These are phyloP conservation scores for Puccinellia tenuiflora DNA, from an alignment of 176 grass and related monocot genomes.

Conservation along the genomic window DNA sequence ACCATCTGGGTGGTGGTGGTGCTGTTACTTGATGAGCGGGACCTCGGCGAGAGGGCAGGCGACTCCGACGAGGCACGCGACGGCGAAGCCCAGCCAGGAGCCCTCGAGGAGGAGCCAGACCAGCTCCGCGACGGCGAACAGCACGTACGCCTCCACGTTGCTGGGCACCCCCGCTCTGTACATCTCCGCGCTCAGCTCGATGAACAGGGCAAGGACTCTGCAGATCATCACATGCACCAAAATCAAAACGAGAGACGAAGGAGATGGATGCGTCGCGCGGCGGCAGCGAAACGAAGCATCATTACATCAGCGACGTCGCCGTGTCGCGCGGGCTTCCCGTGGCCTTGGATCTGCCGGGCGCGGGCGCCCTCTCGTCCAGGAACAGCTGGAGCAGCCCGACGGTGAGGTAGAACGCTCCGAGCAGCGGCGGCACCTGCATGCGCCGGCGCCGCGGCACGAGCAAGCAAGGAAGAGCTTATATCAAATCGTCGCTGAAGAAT, in stretches of 20 bases:
- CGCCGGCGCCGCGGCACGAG: not conserved
- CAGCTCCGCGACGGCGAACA: constrained; percentile 71
- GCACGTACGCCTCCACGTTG: constrained; percentile 52
- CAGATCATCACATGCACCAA: not conserved
- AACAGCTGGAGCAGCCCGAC: constrained; percentile 64
- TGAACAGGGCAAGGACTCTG: constrained; percentile 70
- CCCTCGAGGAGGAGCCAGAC: constrained; percentile 74
- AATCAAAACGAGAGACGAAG: not conserved
- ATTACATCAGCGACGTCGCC: constrained; percentile 61
- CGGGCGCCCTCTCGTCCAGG: constrained; percentile 44
- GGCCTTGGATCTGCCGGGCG: constrained; percentile 31
- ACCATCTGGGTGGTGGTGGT: not conserved
- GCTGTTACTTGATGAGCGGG: constrained; percentile 71
- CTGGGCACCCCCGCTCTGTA: constrained; percentile 58
- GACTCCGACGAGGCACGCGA: constrained; percentile 74
- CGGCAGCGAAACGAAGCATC: constrained; percentile 28
- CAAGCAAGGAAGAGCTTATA: not conserved
- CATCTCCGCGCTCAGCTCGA: constrained; percentile 86
- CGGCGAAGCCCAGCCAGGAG: constrained; percentile 77
- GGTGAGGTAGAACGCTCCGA: constrained; percentile 75
- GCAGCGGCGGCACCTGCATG: constrained; percentile 81
- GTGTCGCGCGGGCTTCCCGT: constrained; percentile 46
- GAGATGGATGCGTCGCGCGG: not conserved
- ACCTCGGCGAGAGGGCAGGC: constrained; percentile 77
- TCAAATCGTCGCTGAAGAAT: not conserved